Evolutionary conservation across 2,329 filamentous ascomycete species (phyloP).

Genomic region (Pestalotiopsis sp.): DNA sequence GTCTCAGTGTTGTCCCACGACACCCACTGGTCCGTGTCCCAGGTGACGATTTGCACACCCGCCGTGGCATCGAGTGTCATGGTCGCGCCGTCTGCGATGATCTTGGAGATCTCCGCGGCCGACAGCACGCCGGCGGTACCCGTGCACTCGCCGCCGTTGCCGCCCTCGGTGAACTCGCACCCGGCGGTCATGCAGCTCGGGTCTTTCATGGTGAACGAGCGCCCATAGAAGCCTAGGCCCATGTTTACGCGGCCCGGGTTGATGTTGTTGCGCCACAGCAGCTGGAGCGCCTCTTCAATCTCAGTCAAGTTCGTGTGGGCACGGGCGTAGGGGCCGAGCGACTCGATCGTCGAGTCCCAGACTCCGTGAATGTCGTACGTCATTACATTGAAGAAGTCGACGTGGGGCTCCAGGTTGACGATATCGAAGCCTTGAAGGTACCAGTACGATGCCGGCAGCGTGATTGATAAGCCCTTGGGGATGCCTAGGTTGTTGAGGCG

Average conservation of each 20-base stretch:
- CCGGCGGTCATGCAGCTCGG: slow-evolving; percentile 24
- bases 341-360: slow-evolving; percentile 30
- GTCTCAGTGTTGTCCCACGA: slow-evolving; percentile 37
- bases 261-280: slow-evolving; percentile 45
- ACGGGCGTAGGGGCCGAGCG: slow-evolving; percentile 32
- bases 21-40: slow-evolving; percentile 38
- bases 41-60: slow-evolving; percentile 32
- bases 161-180: slow-evolving; percentile 24
- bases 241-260: slow-evolving; percentile 38
- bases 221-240: slow-evolving; percentile 42
- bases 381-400: slow-evolving; percentile 39
- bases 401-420: slow-evolving; percentile 8
- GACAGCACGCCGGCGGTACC: slow-evolving; percentile 10
- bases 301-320: slow-evolving; percentile 52
- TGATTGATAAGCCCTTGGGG: too few relatives aligned
- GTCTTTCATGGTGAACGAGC: slow-evolving; percentile 19
- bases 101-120: not conserved
- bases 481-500: too few relatives aligned
- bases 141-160: slow-evolving; percentile 23
- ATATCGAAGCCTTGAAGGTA: slow-evolving; percentile 14
- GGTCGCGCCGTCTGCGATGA: not conserved
- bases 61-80: not conserved
- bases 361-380: slow-evolving; percentile 40
- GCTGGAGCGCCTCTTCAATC: slow-evolving; percentile 42
- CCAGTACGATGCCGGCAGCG: not conserved